Conservation (phyloP, 228 moss, liverwort and hornwort genomes). For the Sphagnum magellanicum region DNA sequence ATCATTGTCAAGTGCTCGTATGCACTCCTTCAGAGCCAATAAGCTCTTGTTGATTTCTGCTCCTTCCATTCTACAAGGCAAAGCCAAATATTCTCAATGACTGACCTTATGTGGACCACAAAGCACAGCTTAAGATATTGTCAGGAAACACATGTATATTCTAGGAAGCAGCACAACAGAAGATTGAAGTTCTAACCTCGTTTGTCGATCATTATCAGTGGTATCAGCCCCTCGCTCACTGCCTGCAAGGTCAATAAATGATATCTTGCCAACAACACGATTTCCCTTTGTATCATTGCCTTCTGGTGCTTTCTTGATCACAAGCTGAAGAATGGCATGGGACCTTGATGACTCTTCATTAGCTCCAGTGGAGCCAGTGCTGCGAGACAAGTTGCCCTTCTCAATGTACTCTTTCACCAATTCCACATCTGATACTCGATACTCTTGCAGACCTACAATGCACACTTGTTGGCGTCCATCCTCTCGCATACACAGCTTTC, state of each 20-base stretch:
- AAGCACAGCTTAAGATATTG: not conserved
- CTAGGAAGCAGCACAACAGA: not conserved
- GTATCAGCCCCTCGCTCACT: conserved; percentile 99
- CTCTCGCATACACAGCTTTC: conserved; percentile 99
- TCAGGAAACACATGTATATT: too few species aligned
- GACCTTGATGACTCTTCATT: conserved; percentile 99
- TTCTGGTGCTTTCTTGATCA: conserved; percentile 86
- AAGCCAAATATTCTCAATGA: not conserved
- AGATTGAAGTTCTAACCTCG: conserved; percentile 42
- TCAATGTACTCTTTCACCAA: conserved; percentile 97
- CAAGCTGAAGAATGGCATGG: conserved; percentile 96
- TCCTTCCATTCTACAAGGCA: conserved; percentile 79
- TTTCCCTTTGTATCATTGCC: conserved; percentile 58
- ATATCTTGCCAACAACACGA: conserved; percentile 83
- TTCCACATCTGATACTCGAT: conserved; percentile 92
- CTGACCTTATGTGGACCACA: not conserved
- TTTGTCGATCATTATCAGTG: conserved; percentile 98
- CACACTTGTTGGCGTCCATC: conserved; percentile 99
- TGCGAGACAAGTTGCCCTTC: conserved; percentile 88
- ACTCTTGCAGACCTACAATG: conserved; percentile 96
- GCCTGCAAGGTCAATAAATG: conserved; percentile 98
- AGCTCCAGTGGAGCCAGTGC: conserved; percentile 98
- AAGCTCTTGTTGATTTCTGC: conserved; percentile 99
- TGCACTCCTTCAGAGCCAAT: conserved; percentile 98
- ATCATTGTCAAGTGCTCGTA: conserved; percentile 97